Base-by-base conservation (phyloP, 176 grass and related monocot species). In the bread wheat (Triticum aestivum) region DNA sequence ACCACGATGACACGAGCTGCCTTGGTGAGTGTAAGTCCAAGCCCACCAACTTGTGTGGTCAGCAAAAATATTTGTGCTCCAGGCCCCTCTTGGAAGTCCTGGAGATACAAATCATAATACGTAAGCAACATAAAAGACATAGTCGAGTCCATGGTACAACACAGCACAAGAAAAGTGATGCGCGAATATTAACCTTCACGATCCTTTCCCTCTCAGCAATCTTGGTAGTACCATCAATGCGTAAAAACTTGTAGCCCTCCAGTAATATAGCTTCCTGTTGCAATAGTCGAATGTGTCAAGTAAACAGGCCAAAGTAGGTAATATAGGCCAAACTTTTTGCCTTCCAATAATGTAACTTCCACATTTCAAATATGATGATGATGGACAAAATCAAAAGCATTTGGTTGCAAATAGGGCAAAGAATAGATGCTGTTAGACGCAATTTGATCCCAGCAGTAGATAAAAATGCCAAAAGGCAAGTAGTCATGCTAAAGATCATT, bases 21-120 rank as follows among this genome's bases (percentile, higher is more conserved):
- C 80, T 88, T 96, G 30, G 97, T 98, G 38, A 98, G 94, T 58
- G 97, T 98, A 70, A 98, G 94, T 83, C 97, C 97, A 91, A 98
- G 92, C 44, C 94, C 97, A 49, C 97, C 97, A 89, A 98, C 97
- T 94, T 94, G 94, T 70, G 97, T 94, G 70, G 97, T 96, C 73
- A 98, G 86, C 35, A 98, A 83, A 92, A 98, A 98, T 63, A 98
- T 96, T 63, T 83, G 90, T 88, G 97, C 97, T 65, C 88, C 85
- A 62, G 52, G 47, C 21, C 94, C 97, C 77, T 96, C 90, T 96
- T 96, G 97, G 61, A 98, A 98, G n/a, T 98, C 87, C 97, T 98
- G 66, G 11, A 88, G 65, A 78, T 75, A 73, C 62, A 84, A 65
- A 80, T 34, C 2, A 86, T 84, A 63, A 47, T 45, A 35, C 1